Evolutionary conservation across 345 rosid genomes (phyloP), one percentile per base, ranked within the genome.

Genomic region (Excoecaria agallocha): DNA sequence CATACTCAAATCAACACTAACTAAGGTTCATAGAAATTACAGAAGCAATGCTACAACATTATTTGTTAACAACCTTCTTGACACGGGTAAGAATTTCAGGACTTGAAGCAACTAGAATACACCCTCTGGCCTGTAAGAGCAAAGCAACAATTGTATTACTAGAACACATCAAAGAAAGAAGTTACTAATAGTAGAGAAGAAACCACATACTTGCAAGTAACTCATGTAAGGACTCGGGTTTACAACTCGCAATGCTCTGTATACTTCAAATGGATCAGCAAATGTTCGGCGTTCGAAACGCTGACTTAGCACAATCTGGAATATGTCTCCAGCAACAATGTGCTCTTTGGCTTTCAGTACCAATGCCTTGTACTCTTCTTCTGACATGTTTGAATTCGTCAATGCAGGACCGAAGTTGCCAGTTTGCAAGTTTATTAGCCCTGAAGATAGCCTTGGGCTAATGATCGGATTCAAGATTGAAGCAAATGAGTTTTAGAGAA

Each of bases 211-310:
- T 78, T 94, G 98, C 77, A 93, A 62, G 38, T 92, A 92, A 15
- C 91, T 75, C 99, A 94, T 94, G 61, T 91, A 93, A 25, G 96
- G 98, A 84, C 98, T 94, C 10, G 98, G 98, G 84, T 94, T 94
- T 61, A 92, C 95, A 65, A 91, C 79, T 83, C 97, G 86, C 69
- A 94, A 72, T 57, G 98, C 97, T 76, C 98, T 87, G 68, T 92
- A 94, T 39, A 94, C 82, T 85, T 92, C 93, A 74, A 94, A 92
- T 1, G 98, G 98, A 71, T 92, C 94, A 13, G 98, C 97, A 80
- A 87, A 92, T 41, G 98, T 94, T 67, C 89, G 80, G 16, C 97
- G 84, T 73, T 94, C 98, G 77, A 94, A 94, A 55, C 98, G 86
- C 56, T 94, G 98, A 70, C 98, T 94, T 61, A 91, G 69, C 52